Evolutionary conservation across 2,329 filamentous ascomycete species (phyloP).

Genomic region (Davidsoniella virescens): DNA sequence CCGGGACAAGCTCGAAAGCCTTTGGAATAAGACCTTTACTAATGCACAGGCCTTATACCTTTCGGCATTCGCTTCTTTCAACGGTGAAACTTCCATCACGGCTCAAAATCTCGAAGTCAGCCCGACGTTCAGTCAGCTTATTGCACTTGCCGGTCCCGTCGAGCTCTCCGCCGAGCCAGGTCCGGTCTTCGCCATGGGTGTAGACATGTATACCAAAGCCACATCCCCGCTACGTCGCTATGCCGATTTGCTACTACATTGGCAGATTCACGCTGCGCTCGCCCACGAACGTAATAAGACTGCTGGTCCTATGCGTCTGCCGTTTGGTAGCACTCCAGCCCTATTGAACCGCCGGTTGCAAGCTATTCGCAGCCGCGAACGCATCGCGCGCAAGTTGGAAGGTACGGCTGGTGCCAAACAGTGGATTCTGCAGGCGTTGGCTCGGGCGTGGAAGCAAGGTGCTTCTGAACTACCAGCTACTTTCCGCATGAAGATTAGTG

Average conservation of each 20-base stretch:
- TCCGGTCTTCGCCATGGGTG: conserved; percentile 40
- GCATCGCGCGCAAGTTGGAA: conserved; percentile 29
- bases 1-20: conserved; percentile 13
- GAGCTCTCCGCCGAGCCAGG: conserved; percentile 36
- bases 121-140: conserved; percentile 17
- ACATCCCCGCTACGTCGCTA: conserved; percentile 52
- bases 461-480: conserved; percentile 31
- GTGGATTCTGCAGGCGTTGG: conserved; percentile 43
- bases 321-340: conserved; percentile 22
- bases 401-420: conserved; percentile 28
- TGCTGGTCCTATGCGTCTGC: conserved; percentile 21
- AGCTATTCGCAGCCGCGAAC: conserved; percentile 36
- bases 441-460: conserved; percentile 41
- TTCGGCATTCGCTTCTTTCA: no score
- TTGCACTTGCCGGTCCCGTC: conserved; percentile 31
- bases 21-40: conserved; percentile 20
- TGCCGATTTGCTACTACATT: conserved; percentile 46
- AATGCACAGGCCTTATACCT: no score
- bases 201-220: conserved; percentile 44
- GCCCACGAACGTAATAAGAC: conserved; percentile 24
- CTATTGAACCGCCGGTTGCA: conserved; percentile 24
- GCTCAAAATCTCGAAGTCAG: not conserved
- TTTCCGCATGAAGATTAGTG: conserved; percentile 32
- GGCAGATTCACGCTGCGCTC: conserved; percentile 47
- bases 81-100: conserved; percentile 14